These are phyloP conservation scores for Myxozyma udenii DNA, from an alignment of 805 yeast genomes.

Conservation along the genomic window DNA sequence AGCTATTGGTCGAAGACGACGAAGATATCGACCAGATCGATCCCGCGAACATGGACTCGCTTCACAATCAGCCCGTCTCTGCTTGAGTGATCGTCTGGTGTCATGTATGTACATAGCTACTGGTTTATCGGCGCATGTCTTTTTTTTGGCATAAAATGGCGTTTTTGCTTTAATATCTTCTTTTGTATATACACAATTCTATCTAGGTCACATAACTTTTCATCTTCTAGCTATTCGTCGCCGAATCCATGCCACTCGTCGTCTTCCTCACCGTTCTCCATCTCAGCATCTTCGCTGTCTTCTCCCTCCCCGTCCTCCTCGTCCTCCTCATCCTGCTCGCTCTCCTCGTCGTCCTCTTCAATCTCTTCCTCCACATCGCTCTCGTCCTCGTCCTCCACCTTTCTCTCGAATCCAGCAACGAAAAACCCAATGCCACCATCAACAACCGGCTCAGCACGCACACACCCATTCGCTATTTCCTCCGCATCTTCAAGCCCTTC, in stretches of 20 bases:
- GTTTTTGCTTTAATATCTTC: background rate
- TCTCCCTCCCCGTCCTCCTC: conserved; percentile 6
- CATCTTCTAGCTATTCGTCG: background rate
- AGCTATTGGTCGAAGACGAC: conserved; percentile 28
- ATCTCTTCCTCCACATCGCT: conserved; percentile 4
- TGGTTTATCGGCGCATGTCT: too few species aligned
- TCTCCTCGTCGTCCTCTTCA: conserved; percentile 21
- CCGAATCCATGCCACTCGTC: conserved; percentile 44
- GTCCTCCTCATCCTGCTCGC: conserved; percentile 4
- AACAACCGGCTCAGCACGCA: conserved; percentile 75
- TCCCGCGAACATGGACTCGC: background rate
- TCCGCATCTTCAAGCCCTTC: conserved; percentile 44
- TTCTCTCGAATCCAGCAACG: conserved; percentile 82
- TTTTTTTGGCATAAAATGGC: background rate
- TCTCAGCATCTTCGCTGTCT: background rate
- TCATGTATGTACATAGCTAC: too few species aligned
- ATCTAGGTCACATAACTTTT: background rate
- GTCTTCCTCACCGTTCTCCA: conserved; percentile 23
- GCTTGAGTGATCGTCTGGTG: too few species aligned
- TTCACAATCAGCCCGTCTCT: background rate
- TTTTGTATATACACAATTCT: background rate
- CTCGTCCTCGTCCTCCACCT: conserved; percentile 11
- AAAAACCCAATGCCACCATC: conserved; percentile 99
- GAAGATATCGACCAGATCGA: conserved; percentile 7
- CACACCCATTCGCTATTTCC: conserved; percentile 76